phyloP scores from a whole-genome alignment of 306 rosid genomes.

The Cajanus cajan region DNA sequence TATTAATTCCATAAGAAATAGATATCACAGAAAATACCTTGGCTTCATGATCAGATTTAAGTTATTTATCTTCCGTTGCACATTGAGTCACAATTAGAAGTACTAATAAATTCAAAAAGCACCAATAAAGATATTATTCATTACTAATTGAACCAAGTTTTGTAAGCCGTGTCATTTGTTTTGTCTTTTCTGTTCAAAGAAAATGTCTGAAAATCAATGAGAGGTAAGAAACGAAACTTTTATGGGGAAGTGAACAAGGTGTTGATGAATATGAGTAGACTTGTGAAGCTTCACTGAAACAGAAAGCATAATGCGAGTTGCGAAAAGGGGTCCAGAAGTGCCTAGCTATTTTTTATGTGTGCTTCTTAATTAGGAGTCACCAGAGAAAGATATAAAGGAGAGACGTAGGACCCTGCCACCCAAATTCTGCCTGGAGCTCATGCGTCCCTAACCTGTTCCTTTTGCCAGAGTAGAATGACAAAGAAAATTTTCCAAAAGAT shows the following conservation, averaged over 20 bases:
- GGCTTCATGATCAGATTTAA: too few species aligned
- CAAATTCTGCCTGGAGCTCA: constrained; percentile 24
- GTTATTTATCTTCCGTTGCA: too few species aligned
- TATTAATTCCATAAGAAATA: not conserved
- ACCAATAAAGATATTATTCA: too few species aligned
- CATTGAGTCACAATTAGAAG: too few species aligned
- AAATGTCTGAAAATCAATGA: not conserved
- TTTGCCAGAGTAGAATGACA: constrained; percentile 42
- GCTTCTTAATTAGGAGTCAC: constrained; percentile 27
- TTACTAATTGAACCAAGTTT: too few species aligned
- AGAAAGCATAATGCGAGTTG: constrained; percentile 17
- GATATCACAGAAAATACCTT: not conserved
- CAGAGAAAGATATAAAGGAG: constrained; percentile 5
- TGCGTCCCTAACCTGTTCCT: constrained; percentile 7
- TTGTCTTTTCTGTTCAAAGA: not conserved
- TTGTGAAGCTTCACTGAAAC: constrained; percentile 1
- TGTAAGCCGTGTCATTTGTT: too few species aligned
- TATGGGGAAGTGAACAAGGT: not conserved
- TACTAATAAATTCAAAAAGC: too few species aligned
- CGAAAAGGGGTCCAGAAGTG: not conserved
- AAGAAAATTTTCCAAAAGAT: constrained; percentile 15
- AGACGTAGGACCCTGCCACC: constrained; percentile 38
- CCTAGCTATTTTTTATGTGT: not conserved
- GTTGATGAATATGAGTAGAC: not conserved
- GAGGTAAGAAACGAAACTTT: not conserved